Conservation (phyloP, 306 rosid species). For the Vachellia collinsii region DNA sequence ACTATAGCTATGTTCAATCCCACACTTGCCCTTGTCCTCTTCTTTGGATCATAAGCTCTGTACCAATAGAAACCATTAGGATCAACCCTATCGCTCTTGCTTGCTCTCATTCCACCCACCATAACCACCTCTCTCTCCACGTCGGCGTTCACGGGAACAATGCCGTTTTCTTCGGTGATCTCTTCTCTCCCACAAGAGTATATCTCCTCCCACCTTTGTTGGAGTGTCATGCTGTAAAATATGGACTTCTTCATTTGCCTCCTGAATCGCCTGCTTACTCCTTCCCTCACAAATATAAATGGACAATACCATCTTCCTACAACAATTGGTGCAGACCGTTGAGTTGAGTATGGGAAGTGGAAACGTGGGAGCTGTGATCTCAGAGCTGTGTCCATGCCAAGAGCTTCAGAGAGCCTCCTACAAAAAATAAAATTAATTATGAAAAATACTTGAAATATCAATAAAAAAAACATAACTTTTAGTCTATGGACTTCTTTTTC, state of each 20-base stretch:
- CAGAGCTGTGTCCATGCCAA: conserved; percentile 59
- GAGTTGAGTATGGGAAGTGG: conserved; percentile 58
- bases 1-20: conserved; percentile 68
- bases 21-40: conserved; percentile 47
- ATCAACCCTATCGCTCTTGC: conserved; percentile 45
- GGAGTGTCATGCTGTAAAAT: conserved; percentile 65
- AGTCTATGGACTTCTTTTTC: neutral
- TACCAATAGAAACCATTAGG: conserved; percentile 62
- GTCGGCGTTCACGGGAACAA: conserved; percentile 43
- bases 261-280: conserved; percentile 22
- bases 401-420: conserved; percentile 58
- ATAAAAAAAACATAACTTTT: no score
- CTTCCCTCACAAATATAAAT: conserved; percentile 73
- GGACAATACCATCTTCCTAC: conserved; percentile 88
- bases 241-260: conserved; percentile 67
- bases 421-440: neutral
- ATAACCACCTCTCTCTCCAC: conserved; percentile 67
- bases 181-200: conserved; percentile 53
- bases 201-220: conserved; percentile 88
- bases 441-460: neutral
- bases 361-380: conserved; percentile 63
- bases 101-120: conserved; percentile 58
- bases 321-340: conserved; percentile 50
- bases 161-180: conserved; percentile 26
- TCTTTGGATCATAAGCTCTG: conserved; percentile 46